phyloP scores from a whole-genome alignment of 2,329 filamentous ascomycete species.

The Helotiales sp. region DNA sequence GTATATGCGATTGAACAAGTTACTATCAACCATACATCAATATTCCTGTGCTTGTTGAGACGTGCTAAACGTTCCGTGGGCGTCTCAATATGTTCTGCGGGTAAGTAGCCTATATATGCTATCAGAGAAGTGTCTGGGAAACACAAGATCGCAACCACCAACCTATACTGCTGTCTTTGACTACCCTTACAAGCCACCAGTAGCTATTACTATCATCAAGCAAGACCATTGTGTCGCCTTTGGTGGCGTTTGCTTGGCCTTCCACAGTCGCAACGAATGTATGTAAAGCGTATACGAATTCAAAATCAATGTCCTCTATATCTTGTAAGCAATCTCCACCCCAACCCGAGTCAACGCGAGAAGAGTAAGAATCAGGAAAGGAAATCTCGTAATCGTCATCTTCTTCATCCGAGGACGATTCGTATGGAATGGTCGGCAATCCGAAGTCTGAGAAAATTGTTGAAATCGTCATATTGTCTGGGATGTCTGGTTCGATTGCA shows the following conservation, averaged over 20 bases:
- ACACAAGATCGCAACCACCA: conserved; percentile 26
- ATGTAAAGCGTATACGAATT: conserved; percentile 97
- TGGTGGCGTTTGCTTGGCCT: conserved; percentile 96
- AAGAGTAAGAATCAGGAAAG: conserved; percentile 48
- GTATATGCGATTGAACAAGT: not conserved
- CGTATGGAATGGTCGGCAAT: conserved; percentile 44
- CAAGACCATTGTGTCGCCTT: conserved; percentile 98
- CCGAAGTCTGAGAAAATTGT: conserved; percentile 12
- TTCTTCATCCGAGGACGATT: conserved; percentile 48
- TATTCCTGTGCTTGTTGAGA: conserved; percentile 96
- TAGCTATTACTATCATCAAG: conserved; percentile 99
- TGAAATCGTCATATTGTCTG: conserved; percentile 18
- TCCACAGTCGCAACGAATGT: conserved; percentile 98
- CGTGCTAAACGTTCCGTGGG: conserved; percentile 91
- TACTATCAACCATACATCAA: conserved; percentile 67
- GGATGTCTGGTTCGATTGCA: conserved; percentile 25
- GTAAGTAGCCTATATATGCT: conserved; percentile 72
- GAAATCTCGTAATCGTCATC: conserved; percentile 63
- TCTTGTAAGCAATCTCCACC: conserved; percentile 83
- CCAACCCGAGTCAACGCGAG: conserved; percentile 72
- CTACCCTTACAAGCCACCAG: conserved; percentile 97
- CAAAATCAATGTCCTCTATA: conserved; percentile 98
- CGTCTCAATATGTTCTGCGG: conserved; percentile 97
- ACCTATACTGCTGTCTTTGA: conserved; percentile 96
- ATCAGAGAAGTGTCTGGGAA: conserved; percentile 1